phyloP scores from a whole-genome alignment of 192 early-diverging fungal genomes.

The Dissophora ornata region DNA sequence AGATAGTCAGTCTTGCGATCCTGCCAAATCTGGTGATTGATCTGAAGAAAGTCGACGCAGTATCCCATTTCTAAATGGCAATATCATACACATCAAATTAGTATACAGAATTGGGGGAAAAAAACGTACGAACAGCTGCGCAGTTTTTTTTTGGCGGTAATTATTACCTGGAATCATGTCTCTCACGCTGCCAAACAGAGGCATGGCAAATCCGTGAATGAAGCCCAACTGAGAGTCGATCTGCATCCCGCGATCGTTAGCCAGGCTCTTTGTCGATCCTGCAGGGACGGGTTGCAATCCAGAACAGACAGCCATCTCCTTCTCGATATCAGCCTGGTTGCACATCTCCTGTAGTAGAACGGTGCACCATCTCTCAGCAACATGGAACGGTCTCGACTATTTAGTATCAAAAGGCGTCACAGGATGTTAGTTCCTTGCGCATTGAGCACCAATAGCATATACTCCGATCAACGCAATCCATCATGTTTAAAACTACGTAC shows the following conservation, averaged over 20 bases:
- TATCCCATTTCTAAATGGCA: conserved; percentile 50
- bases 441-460: too few relatives aligned
- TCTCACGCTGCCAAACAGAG: conserved; percentile 59
- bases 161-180: conserved; percentile 59
- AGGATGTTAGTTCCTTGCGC: too few relatives aligned
- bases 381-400: conserved; percentile 75
- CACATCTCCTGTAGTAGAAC: conserved; percentile 77
- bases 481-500: conserved; percentile 46
- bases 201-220: conserved; percentile 64
- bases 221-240: conserved; percentile 67
- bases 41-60: conserved; percentile 43
- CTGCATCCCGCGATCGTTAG: conserved; percentile 60
- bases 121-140: not conserved
- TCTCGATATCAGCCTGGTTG: conserved; percentile 79
- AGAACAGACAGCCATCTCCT: conserved; percentile 63
- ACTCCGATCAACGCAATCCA: too few relatives aligned
- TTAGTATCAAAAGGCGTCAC: not conserved
- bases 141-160: not conserved
- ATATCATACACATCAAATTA: too few relatives aligned
- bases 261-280: conserved; percentile 61
- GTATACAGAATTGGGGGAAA: not conserved
- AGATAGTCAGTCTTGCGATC: conserved; percentile 47
- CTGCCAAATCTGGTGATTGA: conserved; percentile 52
- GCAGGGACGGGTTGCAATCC: conserved; percentile 58
- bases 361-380: conserved; percentile 75